A percentile compares a stretch with the other conserved stretches of the same genome.
Evolutionary conservation across 495 filamentous ascomycete species (phyloP).

Genomic region (Penicillium herquei): DNA sequence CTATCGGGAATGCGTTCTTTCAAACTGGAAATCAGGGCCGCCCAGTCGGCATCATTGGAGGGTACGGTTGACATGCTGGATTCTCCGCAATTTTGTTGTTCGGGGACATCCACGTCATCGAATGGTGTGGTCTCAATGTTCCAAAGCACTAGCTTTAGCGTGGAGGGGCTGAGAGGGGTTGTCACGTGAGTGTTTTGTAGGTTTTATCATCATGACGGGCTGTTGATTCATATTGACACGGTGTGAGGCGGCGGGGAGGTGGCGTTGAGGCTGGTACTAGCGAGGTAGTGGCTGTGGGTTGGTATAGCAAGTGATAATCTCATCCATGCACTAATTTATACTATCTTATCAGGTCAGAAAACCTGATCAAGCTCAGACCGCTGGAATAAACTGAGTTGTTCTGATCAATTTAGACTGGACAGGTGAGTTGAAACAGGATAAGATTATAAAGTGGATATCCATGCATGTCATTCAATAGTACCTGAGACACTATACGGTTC

Average conservation of each 20-base stretch:
- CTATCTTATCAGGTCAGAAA: background rate
- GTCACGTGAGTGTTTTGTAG: constrained; percentile 29
- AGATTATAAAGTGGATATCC: background rate
- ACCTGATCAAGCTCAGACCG: background rate
- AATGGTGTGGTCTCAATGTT: background rate
- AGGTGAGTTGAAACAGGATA: background rate
- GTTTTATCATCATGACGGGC: constrained; percentile 19
- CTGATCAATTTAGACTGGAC: background rate
- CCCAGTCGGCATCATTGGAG: constrained; percentile 38
- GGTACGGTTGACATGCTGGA: constrained; percentile 32
- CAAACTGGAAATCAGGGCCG: constrained; percentile 25
- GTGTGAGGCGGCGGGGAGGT: constrained; percentile 5
- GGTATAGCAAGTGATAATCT: background rate
- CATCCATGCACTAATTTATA: background rate
- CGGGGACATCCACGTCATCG: constrained; percentile 1
- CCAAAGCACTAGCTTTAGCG: background rate
- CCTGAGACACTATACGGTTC: no score
- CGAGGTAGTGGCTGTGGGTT: background rate
- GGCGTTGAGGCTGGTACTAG: constrained; percentile 2
- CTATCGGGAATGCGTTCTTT: constrained; percentile 24
- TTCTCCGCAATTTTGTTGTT: background rate
- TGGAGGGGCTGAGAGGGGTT: constrained; percentile 20
- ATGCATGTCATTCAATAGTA: background rate
- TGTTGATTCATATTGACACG: constrained; percentile 21
- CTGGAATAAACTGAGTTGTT: background rate